A percentile compares a stretch with the other conserved stretches of the same genome.
Evolutionary conservation across 2,329 filamentous ascomycete species (phyloP).

Genomic region (Pleurostoma richardsiae): DNA sequence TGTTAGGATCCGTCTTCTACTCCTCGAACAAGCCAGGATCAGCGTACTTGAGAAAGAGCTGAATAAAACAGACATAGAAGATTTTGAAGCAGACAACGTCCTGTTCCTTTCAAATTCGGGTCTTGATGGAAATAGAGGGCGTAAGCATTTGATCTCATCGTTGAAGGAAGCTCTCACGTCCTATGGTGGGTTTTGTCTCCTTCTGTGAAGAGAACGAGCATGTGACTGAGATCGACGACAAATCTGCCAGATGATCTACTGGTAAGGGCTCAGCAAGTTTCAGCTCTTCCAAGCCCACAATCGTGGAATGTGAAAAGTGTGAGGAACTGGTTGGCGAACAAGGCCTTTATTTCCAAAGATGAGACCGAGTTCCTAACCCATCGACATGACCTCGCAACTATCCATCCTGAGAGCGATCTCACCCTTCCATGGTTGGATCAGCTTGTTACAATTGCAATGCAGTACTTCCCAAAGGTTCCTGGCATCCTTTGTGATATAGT

Average conservation of each 20-base stretch:
- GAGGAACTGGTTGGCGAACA: background rate
- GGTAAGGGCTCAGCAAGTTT: no score
- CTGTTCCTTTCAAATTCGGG: background rate
- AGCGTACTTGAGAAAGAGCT: background rate
- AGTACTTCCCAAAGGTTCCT: background rate
- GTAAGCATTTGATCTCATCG: background rate
- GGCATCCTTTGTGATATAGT: background rate
- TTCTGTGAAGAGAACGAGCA: no score
- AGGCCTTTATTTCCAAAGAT: background rate
- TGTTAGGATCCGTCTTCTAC: background rate
- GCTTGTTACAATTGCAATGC: background rate
- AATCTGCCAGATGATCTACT: no score
- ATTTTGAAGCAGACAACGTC: background rate
- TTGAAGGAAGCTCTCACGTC: background rate
- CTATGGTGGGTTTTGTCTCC: background rate
- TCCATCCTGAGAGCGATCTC: background rate
- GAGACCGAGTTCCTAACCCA: background rate
- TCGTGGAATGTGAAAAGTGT: background rate
- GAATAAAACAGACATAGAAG: background rate
- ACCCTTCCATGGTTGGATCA: background rate
- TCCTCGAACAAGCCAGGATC: background rate
- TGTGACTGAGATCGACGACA: no score
- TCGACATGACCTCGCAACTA: background rate
- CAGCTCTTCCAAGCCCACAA: background rate
- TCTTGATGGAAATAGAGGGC: background rate